Base-by-base conservation (phyloP, 805 yeast species). In the Saccharomycopsis vini region DNA sequence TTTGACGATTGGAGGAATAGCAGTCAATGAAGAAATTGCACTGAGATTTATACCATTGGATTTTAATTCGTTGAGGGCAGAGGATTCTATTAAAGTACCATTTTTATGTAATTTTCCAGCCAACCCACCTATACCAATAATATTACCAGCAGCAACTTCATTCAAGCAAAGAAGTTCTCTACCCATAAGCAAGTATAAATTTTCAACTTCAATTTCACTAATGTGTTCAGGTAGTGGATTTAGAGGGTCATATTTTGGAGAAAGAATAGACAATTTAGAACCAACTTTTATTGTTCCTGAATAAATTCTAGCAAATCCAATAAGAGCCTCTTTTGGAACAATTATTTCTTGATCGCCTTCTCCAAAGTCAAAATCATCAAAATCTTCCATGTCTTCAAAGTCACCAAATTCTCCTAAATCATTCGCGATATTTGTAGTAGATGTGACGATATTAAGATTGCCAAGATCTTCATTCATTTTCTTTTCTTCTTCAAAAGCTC, bases 61-160 rank as follows among this genome's bases (percentile, higher is more conserved):
- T 6, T 21, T 9, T 38, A 6, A 12, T 15, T n/a, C 33, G 18
- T 38, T 28, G 16, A 72, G 64, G 2, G 71, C 59, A 2, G 71
- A 73, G 0, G 75, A 69, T 39, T 78, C 68, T 4, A 84, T 68
- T 40, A 87, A 59, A 0, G 98, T 89, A 40, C 95, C 98, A 56
- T 80, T 85, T 58, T 92, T 92, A 52, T 90, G 61, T 26, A 92
- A 72, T 42, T 77, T 77, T 5, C 84, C 85, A 2, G 82, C 95
- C 18, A 92, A 68, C 0, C 98, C 97, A 30, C 88, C 90, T 40
- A 92, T 81, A 40, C 97, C 99, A 5, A 86, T 94, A 49, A 92
- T 87, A 53, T 84, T 87, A 26, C 99, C 99, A 1, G 97, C 90
- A 2, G 95, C 95, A 4, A 90, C 95, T 15, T 71, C 71, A 35